A percentile compares a stretch with the other conserved stretches of the same genome.
These are phyloP conservation scores for Kwoniella dejecticola DNA, from an alignment of 768 basidiomycete genomes.

Conservation along the genomic window DNA sequence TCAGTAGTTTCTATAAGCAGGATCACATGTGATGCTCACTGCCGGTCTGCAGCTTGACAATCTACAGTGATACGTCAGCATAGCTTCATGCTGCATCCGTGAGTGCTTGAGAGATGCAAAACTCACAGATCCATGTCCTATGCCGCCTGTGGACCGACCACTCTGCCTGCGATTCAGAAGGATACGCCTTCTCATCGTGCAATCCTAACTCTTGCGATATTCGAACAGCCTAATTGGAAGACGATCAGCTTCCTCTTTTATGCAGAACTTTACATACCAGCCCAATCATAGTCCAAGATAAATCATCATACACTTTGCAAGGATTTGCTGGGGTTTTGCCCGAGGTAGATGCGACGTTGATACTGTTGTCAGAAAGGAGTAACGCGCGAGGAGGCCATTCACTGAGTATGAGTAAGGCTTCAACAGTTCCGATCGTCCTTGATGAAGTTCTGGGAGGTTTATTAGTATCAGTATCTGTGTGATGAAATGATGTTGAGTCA, in stretches of 20 bases:
- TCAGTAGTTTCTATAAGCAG: background rate
- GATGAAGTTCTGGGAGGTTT: slow-evolving; percentile 7
- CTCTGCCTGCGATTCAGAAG: slow-evolving; percentile 1
- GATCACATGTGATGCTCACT: background rate
- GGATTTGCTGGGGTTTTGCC: background rate
- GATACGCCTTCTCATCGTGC: slow-evolving; percentile 9
- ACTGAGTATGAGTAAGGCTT: slow-evolving; percentile 6
- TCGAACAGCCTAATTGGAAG: background rate
- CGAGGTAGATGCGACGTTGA: background rate
- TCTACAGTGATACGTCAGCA: background rate
- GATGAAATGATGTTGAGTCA: too few relatives aligned
- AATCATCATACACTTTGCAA: slow-evolving; percentile 11
- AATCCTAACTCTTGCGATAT: slow-evolving; percentile 6
- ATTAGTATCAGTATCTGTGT: too few relatives aligned
- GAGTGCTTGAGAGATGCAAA: background rate
- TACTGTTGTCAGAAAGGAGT: background rate
- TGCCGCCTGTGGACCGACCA: slow-evolving; percentile 3
- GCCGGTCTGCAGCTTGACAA: slow-evolving; percentile 7
- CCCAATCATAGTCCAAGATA: slow-evolving; percentile 8
- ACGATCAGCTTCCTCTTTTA: background rate
- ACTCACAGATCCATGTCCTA: slow-evolving; percentile 10
- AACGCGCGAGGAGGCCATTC: slow-evolving; percentile 7
- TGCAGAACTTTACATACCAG: background rate
- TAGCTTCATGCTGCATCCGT: background rate
- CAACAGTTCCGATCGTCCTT: background rate